Evolutionary conservation across 164 flowering plant species (phyloP).

Genomic region (Houttuynia cordata): DNA sequence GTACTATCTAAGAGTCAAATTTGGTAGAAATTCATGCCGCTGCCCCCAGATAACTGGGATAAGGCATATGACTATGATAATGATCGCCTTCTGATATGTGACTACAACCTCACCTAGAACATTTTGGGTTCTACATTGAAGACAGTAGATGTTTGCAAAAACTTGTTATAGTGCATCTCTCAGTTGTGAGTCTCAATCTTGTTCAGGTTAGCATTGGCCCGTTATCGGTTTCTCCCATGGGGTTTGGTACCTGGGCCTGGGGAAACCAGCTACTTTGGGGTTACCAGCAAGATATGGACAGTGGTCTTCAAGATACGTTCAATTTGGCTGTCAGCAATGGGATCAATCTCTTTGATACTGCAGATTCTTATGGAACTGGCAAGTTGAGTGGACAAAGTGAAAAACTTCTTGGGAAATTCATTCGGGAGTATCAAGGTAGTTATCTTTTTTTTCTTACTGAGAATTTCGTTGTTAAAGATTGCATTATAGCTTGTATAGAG

Average conservation of each 20-base stretch:
- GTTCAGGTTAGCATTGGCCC: constrained; percentile 77
- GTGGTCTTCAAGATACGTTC: constrained; percentile 61
- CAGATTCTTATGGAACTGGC: constrained; percentile 96
- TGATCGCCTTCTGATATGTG: too few relatives aligned
- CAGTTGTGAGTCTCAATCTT: background rate
- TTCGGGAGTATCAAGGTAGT: constrained; percentile 50
- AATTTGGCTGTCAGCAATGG: constrained; percentile 76
- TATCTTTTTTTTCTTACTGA: background rate
- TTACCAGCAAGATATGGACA: constrained; percentile 70
- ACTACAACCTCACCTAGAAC: too few relatives aligned
- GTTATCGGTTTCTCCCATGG: constrained; percentile 83
- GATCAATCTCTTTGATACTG: constrained; percentile 82
- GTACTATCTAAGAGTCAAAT: too few relatives aligned
- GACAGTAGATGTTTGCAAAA: too few relatives aligned
- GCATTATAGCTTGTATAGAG: too few relatives aligned
- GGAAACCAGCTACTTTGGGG: constrained; percentile 98
- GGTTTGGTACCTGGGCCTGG: constrained; percentile 99
- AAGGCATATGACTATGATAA: too few relatives aligned
- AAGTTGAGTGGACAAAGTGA: constrained; percentile 82
- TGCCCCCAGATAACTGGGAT: too few relatives aligned
- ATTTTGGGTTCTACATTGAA: too few relatives aligned
- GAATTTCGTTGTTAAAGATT: too few relatives aligned
- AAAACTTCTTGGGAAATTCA: constrained; percentile 85
- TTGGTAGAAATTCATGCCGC: too few relatives aligned
- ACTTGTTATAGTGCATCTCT: background rate